Evolutionary conservation across 139 green algal genomes (phyloP).

Genomic region (Coccomyxa sp.): DNA sequence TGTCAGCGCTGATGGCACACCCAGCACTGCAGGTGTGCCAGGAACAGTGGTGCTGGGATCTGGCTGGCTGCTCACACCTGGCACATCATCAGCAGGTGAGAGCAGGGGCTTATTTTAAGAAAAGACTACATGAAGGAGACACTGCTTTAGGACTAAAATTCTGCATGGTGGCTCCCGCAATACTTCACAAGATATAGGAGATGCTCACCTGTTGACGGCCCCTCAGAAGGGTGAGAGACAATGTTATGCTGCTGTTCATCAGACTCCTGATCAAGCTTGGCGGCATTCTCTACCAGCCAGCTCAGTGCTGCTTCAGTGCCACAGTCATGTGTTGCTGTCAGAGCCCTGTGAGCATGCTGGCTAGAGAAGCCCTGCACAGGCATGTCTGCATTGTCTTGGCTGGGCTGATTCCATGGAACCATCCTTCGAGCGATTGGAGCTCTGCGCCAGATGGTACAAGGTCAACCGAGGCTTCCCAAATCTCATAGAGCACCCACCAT

Average conservation of each 20-base stretch:
- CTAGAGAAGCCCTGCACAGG: conserved; percentile 5
- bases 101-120: no score
- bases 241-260: background rate
- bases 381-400: no score
- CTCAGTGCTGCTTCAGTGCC: conserved; percentile 6
- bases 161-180: no score
- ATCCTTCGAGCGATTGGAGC: background rate
- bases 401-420: no score
- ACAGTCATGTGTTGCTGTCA: conserved; percentile 4
- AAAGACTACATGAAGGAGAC: no score
- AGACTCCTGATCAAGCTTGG: background rate
- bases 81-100: no score
- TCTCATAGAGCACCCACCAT: no score
- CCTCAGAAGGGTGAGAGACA: no score
- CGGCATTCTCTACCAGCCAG: conserved; percentile 10
- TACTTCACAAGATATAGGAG: no score
- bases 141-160: no score
- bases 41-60: background rate
- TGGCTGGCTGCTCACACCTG: no score
- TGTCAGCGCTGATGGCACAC: background rate
- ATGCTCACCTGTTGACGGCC: no score
- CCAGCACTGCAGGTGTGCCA: background rate
- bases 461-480: background rate
- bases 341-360: background rate
- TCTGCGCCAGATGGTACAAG: background rate